These are phyloP conservation scores for Withania somnifera DNA, from an alignment of 305 asterid genomes.

Conservation along the genomic window DNA sequence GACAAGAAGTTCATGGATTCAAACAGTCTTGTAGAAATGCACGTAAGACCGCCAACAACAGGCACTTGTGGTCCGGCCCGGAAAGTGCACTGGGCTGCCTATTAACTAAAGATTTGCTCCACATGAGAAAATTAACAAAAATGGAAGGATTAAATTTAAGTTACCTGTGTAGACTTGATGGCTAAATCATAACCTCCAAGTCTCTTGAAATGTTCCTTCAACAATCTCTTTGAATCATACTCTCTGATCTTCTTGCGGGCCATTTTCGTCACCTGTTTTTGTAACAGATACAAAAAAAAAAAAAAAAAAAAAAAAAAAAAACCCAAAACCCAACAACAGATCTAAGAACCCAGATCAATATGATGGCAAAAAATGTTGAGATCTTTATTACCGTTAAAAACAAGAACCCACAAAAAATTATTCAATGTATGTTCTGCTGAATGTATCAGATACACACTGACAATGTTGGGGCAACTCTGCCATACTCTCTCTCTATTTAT, in stretches of 20 bases:
- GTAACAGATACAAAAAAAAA: too few relatives aligned
- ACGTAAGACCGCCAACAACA: too few relatives aligned
- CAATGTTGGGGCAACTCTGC: conserved; percentile 8
- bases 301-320: too few relatives aligned
- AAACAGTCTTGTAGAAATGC: too few relatives aligned
- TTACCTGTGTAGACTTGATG: conserved; percentile 83
- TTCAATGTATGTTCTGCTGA: neutral
- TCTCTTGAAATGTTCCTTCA: conserved; percentile 91
- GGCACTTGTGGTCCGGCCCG: too few relatives aligned
- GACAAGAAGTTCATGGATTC: too few relatives aligned
- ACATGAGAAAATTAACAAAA: neutral
- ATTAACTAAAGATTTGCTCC: neutral
- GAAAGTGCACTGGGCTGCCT: too few relatives aligned
- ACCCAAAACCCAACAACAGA: neutral
- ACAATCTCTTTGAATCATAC: conserved; percentile 92
- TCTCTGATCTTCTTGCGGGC: conserved; percentile 99
- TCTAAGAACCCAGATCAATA: conserved; percentile 5
- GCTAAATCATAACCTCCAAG: conserved; percentile 75
- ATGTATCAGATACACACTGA: neutral
- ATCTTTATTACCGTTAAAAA: conserved; percentile 30
- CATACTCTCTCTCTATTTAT: conserved; percentile 33
- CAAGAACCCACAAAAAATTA: neutral
- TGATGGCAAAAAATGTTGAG: conserved; percentile 16
- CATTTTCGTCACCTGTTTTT: conserved; percentile 32
- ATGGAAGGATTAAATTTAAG: neutral